Base-by-base conservation (phyloP, 192 early-diverging fungal genomes). In the Coemansia biformis region DNA sequence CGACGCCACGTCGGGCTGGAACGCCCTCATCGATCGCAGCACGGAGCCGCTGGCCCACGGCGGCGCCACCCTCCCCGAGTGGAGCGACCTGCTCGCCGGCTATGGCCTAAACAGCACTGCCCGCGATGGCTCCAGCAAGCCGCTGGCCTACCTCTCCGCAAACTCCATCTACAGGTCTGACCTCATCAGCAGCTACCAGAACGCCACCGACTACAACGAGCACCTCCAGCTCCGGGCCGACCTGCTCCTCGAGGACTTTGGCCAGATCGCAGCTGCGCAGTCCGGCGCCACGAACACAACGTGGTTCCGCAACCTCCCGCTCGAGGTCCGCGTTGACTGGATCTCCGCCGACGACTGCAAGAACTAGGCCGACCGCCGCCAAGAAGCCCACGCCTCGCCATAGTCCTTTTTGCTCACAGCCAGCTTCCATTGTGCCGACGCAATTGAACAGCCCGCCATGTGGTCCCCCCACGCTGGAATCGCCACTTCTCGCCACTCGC, bases 261-360 rank as follows among this genome's bases (percentile, higher is more conserved):
- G 80, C 35, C 58, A 66, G 43, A 43, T 67, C 46, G 49, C 80
- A 17, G 63, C 84, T 2, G 52, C 76, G 12, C 43, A 57, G 4
- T 75, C 64, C 2, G 64, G 78, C 12, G 54, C 78, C 8, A 54
- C 54, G 12, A 79, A 83, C 40, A 73, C 78, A 1, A 69, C 55
- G 29, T 89, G 85, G 85, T 59, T 83, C 44, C 84, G 86, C 76
- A 88, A 88, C 47, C 47, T 88, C 55, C 82, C 80, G 18, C 38
- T 51, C 44, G 50, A 65, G 17, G 63, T 64, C 22, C 47, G 46
- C 1, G 78, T 84, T 50, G 73, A 82, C 51, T 79, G 83, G 53
- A 49, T 47, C 19, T 59, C 66, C 2, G 49, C 77, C 8, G 29
- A 36, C 23, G 45, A 56, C 43, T 75, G 63, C 59, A 6, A 2